Conservation (phyloP, 768 basidiomycete genomes). For the Clitopilus hobsonii region DNA sequence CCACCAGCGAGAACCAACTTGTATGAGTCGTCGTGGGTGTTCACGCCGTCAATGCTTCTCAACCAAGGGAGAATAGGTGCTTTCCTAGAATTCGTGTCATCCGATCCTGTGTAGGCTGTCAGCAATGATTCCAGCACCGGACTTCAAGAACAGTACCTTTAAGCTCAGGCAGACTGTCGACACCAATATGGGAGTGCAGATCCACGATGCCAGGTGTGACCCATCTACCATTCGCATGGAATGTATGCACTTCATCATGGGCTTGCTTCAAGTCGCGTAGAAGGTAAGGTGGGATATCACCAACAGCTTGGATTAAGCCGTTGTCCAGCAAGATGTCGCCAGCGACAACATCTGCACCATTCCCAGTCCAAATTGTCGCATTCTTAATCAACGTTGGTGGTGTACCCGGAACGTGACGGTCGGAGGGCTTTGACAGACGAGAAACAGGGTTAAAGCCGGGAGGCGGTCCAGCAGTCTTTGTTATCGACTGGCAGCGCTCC, state of each 20-base stretch:
- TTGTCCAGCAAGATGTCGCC: slow-evolving; percentile 60
- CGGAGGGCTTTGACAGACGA: slow-evolving; percentile 29
- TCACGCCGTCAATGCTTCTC: slow-evolving; percentile 66
- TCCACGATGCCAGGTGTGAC: slow-evolving; percentile 39
- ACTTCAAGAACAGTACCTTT: slow-evolving; percentile 14
- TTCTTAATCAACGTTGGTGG: slow-evolving; percentile 62
- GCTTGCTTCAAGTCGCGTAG: slow-evolving; percentile 11
- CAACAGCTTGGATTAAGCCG: slow-evolving; percentile 59
- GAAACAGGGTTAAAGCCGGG: neutral
- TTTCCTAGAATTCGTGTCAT: slow-evolving; percentile 53
- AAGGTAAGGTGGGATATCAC: slow-evolving; percentile 24
- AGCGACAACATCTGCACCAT: slow-evolving; percentile 52
- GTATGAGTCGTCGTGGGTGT: slow-evolving; percentile 68
- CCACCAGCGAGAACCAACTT: slow-evolving; percentile 59
- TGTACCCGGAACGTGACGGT: slow-evolving; percentile 62
- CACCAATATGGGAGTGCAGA: slow-evolving; percentile 43
- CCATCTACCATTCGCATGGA: slow-evolving; percentile 66
- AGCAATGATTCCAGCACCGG: neutral
- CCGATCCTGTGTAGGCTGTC: slow-evolving; percentile 27
- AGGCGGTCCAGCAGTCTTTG: neutral
- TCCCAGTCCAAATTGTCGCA: slow-evolving; percentile 80
- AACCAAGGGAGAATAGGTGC: slow-evolving; percentile 57
- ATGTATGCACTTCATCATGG: slow-evolving; percentile 20
- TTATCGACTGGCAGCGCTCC: neutral
- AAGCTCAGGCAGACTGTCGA: slow-evolving; percentile 24